Evolutionary conservation across 345 rosid species (phyloP).

Genomic region (Hibiscus mutabilis): DNA sequence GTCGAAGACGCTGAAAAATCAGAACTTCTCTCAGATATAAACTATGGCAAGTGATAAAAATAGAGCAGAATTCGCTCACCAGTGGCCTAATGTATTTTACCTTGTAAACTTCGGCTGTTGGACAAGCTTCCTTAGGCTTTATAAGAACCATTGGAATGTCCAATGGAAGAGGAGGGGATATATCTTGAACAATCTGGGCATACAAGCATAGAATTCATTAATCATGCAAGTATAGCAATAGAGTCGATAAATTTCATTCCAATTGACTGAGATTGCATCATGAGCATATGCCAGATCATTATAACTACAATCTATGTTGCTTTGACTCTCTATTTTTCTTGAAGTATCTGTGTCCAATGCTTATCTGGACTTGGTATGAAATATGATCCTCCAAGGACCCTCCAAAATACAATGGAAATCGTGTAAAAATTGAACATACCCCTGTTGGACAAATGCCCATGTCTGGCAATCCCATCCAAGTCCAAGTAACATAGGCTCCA

Average conservation of each 20-base stretch:
- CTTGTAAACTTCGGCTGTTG: slow-evolving; percentile 95
- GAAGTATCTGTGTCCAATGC: background rate
- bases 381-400: background rate
- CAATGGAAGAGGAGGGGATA: slow-evolving; percentile 61
- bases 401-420: background rate
- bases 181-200: slow-evolving; percentile 12
- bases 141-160: slow-evolving; percentile 80
- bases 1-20: slow-evolving; percentile 46
- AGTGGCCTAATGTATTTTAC: slow-evolving; percentile 30
- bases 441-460: background rate
- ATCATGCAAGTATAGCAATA: slow-evolving; percentile 2
- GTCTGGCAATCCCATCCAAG: background rate
- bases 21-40: slow-evolving; percentile 12
- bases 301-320: background rate
- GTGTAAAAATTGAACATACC: background rate
- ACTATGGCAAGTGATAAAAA: slow-evolving; percentile 4
- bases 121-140: slow-evolving; percentile 83
- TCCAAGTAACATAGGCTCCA: background rate
- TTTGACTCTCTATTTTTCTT: background rate
- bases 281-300: background rate
- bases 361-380: background rate
- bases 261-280: background rate
- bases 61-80: background rate
- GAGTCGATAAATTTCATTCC: background rate
- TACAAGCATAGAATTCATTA: slow-evolving; percentile 14